Base-by-base conservation (phyloP, 805 yeast species). In the Starmerella tilneyi region DNA sequence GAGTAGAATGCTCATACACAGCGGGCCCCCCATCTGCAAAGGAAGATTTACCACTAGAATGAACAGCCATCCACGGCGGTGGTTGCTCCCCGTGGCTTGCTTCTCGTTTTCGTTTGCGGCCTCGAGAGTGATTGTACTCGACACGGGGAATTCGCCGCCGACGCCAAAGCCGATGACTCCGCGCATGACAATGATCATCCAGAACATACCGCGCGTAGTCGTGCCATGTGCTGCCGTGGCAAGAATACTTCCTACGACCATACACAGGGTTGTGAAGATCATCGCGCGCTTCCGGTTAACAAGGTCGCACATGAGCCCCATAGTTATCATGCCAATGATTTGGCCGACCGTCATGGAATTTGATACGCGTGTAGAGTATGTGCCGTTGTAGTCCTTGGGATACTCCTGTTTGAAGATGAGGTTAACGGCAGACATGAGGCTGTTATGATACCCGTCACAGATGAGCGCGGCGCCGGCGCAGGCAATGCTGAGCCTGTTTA, bases 161-260 rank as follows among this genome's bases (percentile, higher is more conserved):
- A 80, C 74, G 49, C 92, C 92, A 51, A 80, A 75, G 34, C 92
- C 94, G 39, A 81, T 75, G 9, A 79, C 70, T 54, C 89, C 89
- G 60, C 89, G 70, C 50, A 75, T 67, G 15, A 81, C 76, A 37
- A 77, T 74, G 56, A 81, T 65, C 84, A 77, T 79, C 85, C 83
- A 79, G 57, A 81, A 75, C 79, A 81, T 74, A 11, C 85, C 85
- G 4, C 55, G 51, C 5, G 66, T 58, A 2, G 78, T 67, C 16
- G 67, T 56, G 31, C 86, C 88, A 54, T 79, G 82, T 13, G 86
- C 67, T 19, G 83, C 85, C 37, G 84, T 74, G 59, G 82, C 80
- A 59, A 79, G 55, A 41, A 74, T 64, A 11, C 84, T 72, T 33
- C 86, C 86, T 29, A 78, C 50, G 6, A 79, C 77, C 54, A 80